Percentiles rank a stretch among this genome's conserved stretches.
phyloP scores from a whole-genome alignment of 1,139 yeast species.

The Candida albicans region DNA sequence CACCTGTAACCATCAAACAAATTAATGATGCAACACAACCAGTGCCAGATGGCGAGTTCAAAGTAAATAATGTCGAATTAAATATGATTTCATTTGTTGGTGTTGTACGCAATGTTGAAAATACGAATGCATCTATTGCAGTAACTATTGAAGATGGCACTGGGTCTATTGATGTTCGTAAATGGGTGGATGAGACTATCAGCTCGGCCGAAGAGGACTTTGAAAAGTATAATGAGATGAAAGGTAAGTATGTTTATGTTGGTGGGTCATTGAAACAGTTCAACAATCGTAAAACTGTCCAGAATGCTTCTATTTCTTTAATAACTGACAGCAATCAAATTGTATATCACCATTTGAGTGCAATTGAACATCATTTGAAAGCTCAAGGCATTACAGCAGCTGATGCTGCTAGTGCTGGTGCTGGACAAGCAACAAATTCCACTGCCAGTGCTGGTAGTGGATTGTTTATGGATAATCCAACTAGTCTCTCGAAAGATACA shows the following conservation, averaged over 20 bases:
- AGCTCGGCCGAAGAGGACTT: constrained; percentile 34
- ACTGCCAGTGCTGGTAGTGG: not conserved
- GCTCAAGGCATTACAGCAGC: constrained; percentile 40
- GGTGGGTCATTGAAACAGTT: constrained; percentile 74
- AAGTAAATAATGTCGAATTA: constrained; percentile 60
- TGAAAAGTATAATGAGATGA: constrained; percentile 32
- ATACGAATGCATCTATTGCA: constrained; percentile 52
- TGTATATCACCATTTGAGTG: constrained; percentile 72
- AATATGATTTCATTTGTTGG: constrained; percentile 67
- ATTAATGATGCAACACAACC: constrained; percentile 64
- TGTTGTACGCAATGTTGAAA: constrained; percentile 58
- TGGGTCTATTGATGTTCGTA: constrained; percentile 67
- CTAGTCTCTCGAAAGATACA: constrained; percentile 13
- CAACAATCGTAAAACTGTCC: constrained; percentile 64
- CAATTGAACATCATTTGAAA: constrained; percentile 60
- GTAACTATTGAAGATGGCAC: constrained; percentile 83
- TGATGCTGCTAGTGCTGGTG: not conserved
- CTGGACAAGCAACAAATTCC: constrained; percentile 1
- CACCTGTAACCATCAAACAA: constrained; percentile 86
- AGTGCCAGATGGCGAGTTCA: constrained; percentile 75
- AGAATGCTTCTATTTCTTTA: constrained; percentile 60
- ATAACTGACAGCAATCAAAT: constrained; percentile 74
- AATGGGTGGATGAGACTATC: constrained; percentile 62
- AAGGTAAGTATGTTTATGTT: constrained; percentile 60
- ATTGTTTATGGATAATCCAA: constrained; percentile 44